A percentile compares a stretch with the other conserved stretches of the same genome.
phyloP scores from a whole-genome alignment of 495 filamentous ascomycete genomes.

The Penicillium chermesinum region DNA sequence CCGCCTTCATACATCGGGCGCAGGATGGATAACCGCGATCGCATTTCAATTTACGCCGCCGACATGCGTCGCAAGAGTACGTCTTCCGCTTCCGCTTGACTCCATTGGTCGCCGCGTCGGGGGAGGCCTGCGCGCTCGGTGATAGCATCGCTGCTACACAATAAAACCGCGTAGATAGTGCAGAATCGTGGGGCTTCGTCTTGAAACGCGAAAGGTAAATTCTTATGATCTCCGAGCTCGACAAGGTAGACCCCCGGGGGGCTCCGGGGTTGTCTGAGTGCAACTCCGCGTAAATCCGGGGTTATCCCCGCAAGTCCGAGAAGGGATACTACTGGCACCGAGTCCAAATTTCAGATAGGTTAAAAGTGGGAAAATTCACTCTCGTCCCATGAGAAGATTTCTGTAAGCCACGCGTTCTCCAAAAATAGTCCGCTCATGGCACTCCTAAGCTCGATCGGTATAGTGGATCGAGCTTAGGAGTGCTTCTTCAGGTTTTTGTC shows the following conservation, averaged over 20 bases:
- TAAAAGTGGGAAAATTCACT: no score
- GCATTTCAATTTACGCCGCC: slow-evolving; percentile 4
- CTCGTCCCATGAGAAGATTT: no score
- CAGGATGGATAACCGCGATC: background rate
- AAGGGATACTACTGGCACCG: background rate
- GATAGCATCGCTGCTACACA: background rate
- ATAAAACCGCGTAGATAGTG: background rate
- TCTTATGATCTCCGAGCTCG: background rate
- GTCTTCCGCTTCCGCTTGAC: background rate
- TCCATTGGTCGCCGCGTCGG: background rate
- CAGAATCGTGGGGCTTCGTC: background rate
- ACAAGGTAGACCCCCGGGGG: background rate
- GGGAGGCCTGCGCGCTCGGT: background rate
- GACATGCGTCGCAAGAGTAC: slow-evolving; percentile 3
- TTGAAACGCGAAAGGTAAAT: background rate
- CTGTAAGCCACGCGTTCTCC: no score
- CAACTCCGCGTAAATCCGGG: background rate
- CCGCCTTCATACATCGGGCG: background rate
- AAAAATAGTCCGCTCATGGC: no score
- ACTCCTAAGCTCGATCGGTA: no score
- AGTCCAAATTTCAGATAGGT: background rate
- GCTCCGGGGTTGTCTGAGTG: background rate
- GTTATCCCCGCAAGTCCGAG: background rate
- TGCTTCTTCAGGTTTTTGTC: no score
- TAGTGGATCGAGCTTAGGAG: no score